Evolutionary conservation across 129 eudicot species (phyloP), one percentile per base, ranked within the genome.

Genomic region (Rutidosis leptorrhynchoides): DNA sequence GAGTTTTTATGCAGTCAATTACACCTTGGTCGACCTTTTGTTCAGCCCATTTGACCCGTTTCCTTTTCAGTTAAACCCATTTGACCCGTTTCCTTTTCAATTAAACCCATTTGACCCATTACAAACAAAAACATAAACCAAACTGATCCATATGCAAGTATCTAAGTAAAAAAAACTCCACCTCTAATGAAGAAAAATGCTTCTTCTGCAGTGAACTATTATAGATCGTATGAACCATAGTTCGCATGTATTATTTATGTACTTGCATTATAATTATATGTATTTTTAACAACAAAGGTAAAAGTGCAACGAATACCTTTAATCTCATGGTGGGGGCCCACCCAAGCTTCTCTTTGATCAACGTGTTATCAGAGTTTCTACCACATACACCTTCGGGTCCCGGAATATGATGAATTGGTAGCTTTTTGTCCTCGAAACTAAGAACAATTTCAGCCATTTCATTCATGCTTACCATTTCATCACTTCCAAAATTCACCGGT

Each of bases 351-450:
- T 92, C 98, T 46, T 85, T 92, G 7, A 92, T 92, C 64, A 92
- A 83, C 74, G 90, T 93, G 75, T 93, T 93, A 82, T 93, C 99
- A 0, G 99, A 93, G 83, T 93, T 93, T 62, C 96, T 82, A 60
- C 99, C 99, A 69, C 99, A 95, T 0, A 93, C 96, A 64, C 99
- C 99, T 70, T 93, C 99, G 1, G 99, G 99, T 19, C 99, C 99
- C 0, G 99, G 99, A 37, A 93, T 93, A 80, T 89, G 99, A 33
- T 93, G 96, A 64, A 93, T 93, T 0, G 96, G 99, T 7, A 93
- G 93, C 73, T 93, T 89, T 77, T 78, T 89, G 54, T 89, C 74
- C 72, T 93, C 96, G 48, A 93, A 93, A 62, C 96, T 69, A 2
- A 86, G 87, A 45, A 93, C 86, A 7, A 86, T 93, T 80, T 89